Evolutionary conservation across 2,329 filamentous ascomycete species (phyloP), one percentile per base, ranked within the genome.

Genomic region (Fusarium pseudocircinatum): DNA sequence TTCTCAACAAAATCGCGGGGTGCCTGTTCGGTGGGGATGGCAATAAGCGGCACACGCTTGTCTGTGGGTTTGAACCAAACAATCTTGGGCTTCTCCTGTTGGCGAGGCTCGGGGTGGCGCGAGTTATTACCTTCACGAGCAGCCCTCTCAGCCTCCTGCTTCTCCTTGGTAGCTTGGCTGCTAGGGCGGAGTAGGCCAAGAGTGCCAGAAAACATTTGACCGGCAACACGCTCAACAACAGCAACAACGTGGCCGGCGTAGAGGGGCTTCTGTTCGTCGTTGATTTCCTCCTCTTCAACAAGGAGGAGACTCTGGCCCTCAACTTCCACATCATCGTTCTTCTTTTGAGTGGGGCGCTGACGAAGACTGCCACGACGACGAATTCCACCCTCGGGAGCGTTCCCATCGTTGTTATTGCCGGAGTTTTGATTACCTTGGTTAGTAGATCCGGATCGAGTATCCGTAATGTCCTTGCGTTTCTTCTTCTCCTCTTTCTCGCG

Each of bases 61-160:
- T 99, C 96, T 2, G 96, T 99, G 66, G 96, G 96, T 87, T 99
- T 99, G 87, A 99, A 99, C 96, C 96, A 99, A 46, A 99, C 96
- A 84, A 99, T 99, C 91, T 99, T 99, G 72, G 96, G 96, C 85
- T 98, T 98, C 74, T 99, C 96, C 81, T 97, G 95, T 60, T 83
- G 82, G 60, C 95, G 94, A 74, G 93, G 92, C 70, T 95, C 94
- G 74, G 96, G 92, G 60, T 92, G 89, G 71, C 93, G 91, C 60
- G 85, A 84, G 73, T 89, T 88, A 74, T 87, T 88, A 71, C 95
- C 96, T 81, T 98, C 96, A 76, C 96, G 92, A 77, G 95, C 95
- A 75, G 94, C 93, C 72, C 96, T 92, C 86, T 99, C 96, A 49
- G 96, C 96, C 82, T 99, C 96, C 82, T 99, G 96, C 86, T 98